Base-by-base conservation (phyloP, 192 early-diverging fungal genomes). In the Podila verticillata region DNA sequence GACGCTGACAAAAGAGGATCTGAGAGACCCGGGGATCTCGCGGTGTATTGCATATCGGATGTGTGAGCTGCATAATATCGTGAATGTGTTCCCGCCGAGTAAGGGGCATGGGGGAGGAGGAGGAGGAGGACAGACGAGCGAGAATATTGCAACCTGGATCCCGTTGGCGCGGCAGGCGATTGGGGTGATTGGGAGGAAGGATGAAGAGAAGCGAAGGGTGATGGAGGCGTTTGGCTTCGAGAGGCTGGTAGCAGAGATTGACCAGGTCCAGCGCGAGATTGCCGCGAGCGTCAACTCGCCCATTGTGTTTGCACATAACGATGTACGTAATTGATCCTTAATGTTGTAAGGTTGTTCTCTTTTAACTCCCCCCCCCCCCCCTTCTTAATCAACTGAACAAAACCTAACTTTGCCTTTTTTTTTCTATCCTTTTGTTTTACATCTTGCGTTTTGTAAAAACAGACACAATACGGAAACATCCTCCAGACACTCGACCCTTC, bases 391-490 rank as follows among this genome's bases (percentile, higher is more conserved):
- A 2, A 0, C 2, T 12, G 8, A 39, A 15, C 12, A 44, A 15
- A 44, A 12, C 3, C 39, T 9, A 56, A 35, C 31, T 65, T 7
- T 30, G 24, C n/a, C 22, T 65, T 30, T 39, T 36, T 32, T 62
- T 10, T 35, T 80, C 35, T 28, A 10, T 34, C 5, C 5, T 39
- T 13, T 22, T 22, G 5, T 63, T 24, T 24, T 22, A n/a, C 34
- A 29, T 66, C 17, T 68, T n/a, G n/a, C n/a, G n/a, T n/a, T n/a
- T n/a, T n/a, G n/a, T n/a, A n/a, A n/a, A n/a, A n/a, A n/a, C n/a
- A 92, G 91, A 74, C 85, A 34, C 96, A 97, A 86, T 95, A 94
- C 71, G 96, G 96, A 39, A 97, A 97, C 70, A 92, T 97, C 47
- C 83, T 97, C 22, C 83, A 89, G 49, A 44, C 77, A 0, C 78